Conservation (phyloP, 257 asterid genomes). For the Lycium ferocissimum region DNA sequence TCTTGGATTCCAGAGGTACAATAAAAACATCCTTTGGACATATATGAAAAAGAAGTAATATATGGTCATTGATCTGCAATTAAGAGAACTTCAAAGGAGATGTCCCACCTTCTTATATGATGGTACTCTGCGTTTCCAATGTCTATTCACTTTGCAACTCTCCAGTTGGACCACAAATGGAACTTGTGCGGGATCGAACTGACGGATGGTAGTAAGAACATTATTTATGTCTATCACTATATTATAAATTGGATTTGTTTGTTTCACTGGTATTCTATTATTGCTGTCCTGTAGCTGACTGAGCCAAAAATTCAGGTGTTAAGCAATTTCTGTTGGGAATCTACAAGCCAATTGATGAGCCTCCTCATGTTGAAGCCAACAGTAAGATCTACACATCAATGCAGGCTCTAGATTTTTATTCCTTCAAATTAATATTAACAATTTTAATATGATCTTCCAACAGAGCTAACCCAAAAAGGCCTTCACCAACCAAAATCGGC, state of each 20-base stretch:
- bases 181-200: slow-evolving; percentile 60
- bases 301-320: no score
- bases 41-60: slow-evolving; percentile 89
- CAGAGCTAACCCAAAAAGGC: no score
- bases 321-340: no score
- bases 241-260: slow-evolving; percentile 10
- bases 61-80: slow-evolving; percentile 88
- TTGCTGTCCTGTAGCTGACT: slow-evolving; percentile 61
- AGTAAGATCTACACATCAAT: no score
- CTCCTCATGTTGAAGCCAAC: no score
- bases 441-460: no score
- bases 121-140: slow-evolving; percentile 87
- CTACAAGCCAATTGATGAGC: no score
- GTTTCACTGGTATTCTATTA: slow-evolving; percentile 69
- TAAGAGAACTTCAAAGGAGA: slow-evolving; percentile 80
- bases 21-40: slow-evolving; percentile 38
- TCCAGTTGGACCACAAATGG: slow-evolving; percentile 43
- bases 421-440: no score
- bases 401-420: no score
- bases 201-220: slow-evolving; percentile 87
- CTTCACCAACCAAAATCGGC: no score
- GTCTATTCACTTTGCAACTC: slow-evolving; percentile 45
- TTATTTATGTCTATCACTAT: background rate
- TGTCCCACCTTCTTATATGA: slow-evolving; percentile 72
- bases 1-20: slow-evolving; percentile 28